These are phyloP conservation scores for Parasitella parasitica DNA, from an alignment of 371 early-diverging fungal genomes.

Conservation along the genomic window DNA sequence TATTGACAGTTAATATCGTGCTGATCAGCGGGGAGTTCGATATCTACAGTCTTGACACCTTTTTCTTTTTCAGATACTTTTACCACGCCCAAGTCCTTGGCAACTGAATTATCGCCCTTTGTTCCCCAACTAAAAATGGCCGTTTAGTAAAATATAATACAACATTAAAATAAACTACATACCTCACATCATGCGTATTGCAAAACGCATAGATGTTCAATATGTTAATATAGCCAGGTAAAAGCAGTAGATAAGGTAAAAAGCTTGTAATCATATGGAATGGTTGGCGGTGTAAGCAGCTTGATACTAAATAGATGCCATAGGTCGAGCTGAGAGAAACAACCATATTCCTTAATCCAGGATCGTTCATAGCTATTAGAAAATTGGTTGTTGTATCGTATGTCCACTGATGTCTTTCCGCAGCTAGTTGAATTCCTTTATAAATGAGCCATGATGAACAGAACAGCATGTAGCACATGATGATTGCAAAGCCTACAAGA, in stretches of 20 bases:
- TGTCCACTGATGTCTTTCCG: constrained; percentile 24
- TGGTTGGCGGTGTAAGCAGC: constrained; percentile 63
- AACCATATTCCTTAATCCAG: constrained; percentile 59
- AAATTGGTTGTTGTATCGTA: constrained; percentile 32
- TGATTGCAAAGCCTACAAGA: constrained; percentile 31
- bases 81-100: constrained; percentile 63
- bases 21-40: constrained; percentile 70
- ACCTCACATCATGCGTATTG: constrained; percentile 74
- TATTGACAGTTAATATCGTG: constrained; percentile 75
- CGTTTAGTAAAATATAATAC: too few relatives aligned
- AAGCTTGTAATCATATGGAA: constrained; percentile 72
- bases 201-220: constrained; percentile 73
- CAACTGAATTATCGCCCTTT: constrained; percentile 77
- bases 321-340: constrained; percentile 63
- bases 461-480: constrained; percentile 52
- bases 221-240: constrained; percentile 67
- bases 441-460: constrained; percentile 50
- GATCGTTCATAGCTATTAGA: constrained; percentile 26
- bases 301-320: constrained; percentile 63
- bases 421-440: constrained; percentile 44
- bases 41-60: constrained; percentile 44
- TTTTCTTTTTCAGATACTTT: constrained; percentile 54
- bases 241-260: constrained; percentile 57
- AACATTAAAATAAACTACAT: background rate
- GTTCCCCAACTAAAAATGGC: constrained; percentile 89